Evolutionary conservation across 2,329 filamentous ascomycete species (phyloP), one percentile per base, ranked within the genome.

Genomic region (Fonsecaea monophora): DNA sequence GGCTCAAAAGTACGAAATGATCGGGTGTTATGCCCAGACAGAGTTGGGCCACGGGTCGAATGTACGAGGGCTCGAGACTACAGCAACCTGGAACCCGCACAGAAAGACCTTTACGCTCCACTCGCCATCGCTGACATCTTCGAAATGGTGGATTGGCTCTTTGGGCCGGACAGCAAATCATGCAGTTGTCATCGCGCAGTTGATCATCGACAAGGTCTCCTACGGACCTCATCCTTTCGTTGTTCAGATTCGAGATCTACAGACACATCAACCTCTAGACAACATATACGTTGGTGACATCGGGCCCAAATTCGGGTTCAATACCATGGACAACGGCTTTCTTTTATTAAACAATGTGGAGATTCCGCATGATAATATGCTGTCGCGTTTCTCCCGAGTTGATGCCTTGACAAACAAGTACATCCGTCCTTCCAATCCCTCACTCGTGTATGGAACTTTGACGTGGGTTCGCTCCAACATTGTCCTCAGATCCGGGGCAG

Each of bases 131-230:
- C 82, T 93, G 62, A 93, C 90, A 1, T 86, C 90, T 0, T 89
- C 89, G 38, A 94, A 94, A 75, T 94, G 90, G 90, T 94, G 91
- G 91, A 92, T 92, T 72, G 91, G 91, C 1, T 90, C 89, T 12
- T 83, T 93, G 4, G 91, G 91, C 57, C 84, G 89, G 72, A 89
- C 88, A 1, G 91, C 91, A 48, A 93, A 92, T 75, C 85, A 92
- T 74, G 91, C 91, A 0, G 87, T 91, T 2, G 89, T 94, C 2
- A 92, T 93, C 83, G 91, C 91, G 0, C 90, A 92, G 78, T 82
- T 94, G 37, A 85, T 89, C 68, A 84, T 92, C 68, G 80, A 82
- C 67, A 89, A 89, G 71, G 90, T 90, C 78, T 79, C 82, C 15
- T 88, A 87, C 70, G 91, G 91, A 0, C 90, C 90, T 35, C 90